Evolutionary conservation across 139 green algal genomes (phyloP).

Genomic region (Chlamydomonas sp.): DNA sequence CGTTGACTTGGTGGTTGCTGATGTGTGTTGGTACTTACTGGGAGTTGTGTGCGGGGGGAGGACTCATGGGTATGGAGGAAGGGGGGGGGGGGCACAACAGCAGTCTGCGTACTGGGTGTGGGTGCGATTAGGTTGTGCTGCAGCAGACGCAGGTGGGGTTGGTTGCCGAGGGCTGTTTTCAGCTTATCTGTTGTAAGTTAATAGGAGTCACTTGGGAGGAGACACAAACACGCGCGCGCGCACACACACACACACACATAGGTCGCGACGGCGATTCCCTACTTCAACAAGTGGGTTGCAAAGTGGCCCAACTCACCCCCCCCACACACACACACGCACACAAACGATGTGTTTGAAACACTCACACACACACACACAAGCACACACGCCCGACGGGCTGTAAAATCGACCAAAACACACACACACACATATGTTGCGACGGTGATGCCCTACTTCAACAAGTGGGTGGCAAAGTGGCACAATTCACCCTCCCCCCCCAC

Average conservation of each 20-base stretch:
- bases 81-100: conserved; percentile 38
- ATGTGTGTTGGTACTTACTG: no score
- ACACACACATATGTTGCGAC: conserved; percentile 59
- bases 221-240: no score
- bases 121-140: conserved; percentile 90
- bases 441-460: conserved; percentile 61
- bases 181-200: no score
- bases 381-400: no score
- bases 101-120: conserved; percentile 84
- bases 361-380: no score
- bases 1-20: conserved; percentile 52
- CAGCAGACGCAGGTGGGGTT: conserved; percentile 85
- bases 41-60: not conserved
- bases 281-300: conserved; percentile 70
- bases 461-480: conserved; percentile 81
- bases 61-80: not conserved
- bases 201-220: conserved; percentile 18
- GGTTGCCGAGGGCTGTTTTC: no score
- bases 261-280: conserved; percentile 59
- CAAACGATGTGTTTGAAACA: no score
- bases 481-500: no score
- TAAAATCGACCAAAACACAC: no score
- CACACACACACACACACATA: no score
- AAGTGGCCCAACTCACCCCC: conserved; percentile 86
- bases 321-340: no score